These are phyloP conservation scores for Karstenula rhodostoma DNA, from an alignment of 2,329 filamentous ascomycete genomes.

Conservation along the genomic window DNA sequence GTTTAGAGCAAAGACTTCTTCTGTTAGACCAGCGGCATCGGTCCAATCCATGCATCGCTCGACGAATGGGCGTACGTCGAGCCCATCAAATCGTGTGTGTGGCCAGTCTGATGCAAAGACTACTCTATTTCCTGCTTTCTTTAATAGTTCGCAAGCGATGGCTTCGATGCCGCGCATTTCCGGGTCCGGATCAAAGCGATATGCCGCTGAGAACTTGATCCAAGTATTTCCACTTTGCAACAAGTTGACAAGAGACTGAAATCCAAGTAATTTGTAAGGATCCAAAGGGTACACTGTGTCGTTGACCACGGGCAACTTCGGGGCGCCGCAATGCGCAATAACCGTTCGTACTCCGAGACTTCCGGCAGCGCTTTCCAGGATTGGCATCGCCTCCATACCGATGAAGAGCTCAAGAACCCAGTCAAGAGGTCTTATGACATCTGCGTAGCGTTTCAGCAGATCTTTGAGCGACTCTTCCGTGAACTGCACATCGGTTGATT, in stretches of 20 bases:
- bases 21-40: constrained; percentile 56
- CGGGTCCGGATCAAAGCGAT: constrained; percentile 60
- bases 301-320: constrained; percentile 43
- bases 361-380: constrained; percentile 55
- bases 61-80: constrained; percentile 65
- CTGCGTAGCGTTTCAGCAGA: constrained; percentile 58
- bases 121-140: constrained; percentile 49
- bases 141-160: constrained; percentile 57
- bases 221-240: constrained; percentile 60
- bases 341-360: constrained; percentile 62
- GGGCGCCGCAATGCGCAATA: constrained; percentile 68
- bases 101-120: constrained; percentile 72
- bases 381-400: constrained; percentile 58
- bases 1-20: constrained; percentile 64
- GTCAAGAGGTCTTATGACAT: constrained; percentile 57
- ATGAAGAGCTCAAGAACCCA: constrained; percentile 70
- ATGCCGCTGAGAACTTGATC: constrained; percentile 67
- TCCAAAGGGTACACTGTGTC: constrained; percentile 27
- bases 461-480: constrained; percentile 52
- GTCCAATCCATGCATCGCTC: constrained; percentile 61
- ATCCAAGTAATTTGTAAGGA: constrained; percentile 58
- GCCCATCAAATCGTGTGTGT: constrained; percentile 66
- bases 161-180: constrained; percentile 57
- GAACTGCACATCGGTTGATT: constrained; percentile 58
- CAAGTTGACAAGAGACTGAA: constrained; percentile 58